Evolutionary conservation across 345 rosid genomes (phyloP).

Genomic region (Hibiscus syriacus): DNA sequence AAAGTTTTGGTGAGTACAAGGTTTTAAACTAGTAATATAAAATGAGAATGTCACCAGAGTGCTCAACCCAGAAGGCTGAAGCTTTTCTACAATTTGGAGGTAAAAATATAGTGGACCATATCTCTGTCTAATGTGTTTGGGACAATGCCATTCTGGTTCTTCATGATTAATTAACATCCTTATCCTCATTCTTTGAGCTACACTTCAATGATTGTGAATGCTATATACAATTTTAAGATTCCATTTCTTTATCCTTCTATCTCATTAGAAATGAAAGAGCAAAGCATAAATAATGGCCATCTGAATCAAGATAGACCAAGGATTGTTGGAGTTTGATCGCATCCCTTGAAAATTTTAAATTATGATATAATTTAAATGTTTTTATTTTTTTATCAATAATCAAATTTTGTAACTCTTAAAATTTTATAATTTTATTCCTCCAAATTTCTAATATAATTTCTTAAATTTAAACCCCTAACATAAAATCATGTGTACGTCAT

Average conservation of each 20-base stretch:
- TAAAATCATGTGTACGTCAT: too few relatives aligned
- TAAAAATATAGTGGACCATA: slow-evolving; percentile 31
- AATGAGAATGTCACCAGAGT: neutral
- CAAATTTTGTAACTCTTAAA: too few relatives aligned
- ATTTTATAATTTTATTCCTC: too few relatives aligned
- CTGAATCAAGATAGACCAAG: too few relatives aligned
- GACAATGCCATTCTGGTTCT: slow-evolving; percentile 23
- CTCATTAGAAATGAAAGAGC: neutral
- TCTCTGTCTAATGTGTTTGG: slow-evolving; percentile 1
- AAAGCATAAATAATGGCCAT: too few relatives aligned
- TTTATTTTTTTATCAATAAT: too few relatives aligned
- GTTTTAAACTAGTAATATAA: neutral
- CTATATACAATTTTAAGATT: neutral
- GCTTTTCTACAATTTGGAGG: slow-evolving; percentile 14
- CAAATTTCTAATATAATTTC: too few relatives aligned
- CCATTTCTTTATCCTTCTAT: neutral
- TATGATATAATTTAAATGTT: too few relatives aligned
- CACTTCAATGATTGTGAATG: neutral
- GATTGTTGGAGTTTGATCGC: too few relatives aligned
- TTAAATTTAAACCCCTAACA: too few relatives aligned
- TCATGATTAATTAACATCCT: slow-evolving; percentile 18
- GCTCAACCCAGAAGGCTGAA: neutral
- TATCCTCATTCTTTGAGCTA: neutral
- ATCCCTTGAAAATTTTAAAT: too few relatives aligned
- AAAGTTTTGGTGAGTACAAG: neutral